Evolutionary conservation across 345 rosid genomes (phyloP).

Genomic region (Citrus mangshanensis): DNA sequence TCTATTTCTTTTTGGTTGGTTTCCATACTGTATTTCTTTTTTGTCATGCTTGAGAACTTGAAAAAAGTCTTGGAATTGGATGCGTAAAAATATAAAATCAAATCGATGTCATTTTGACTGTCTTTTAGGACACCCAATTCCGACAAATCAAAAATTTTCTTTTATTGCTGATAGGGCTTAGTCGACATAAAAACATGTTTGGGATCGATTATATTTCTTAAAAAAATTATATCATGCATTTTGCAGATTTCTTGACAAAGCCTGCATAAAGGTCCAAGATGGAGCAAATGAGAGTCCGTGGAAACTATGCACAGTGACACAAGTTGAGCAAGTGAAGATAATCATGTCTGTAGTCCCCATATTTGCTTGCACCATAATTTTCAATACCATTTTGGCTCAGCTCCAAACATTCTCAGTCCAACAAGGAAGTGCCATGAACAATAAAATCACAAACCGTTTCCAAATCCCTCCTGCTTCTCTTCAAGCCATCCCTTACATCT

Average conservation of each 20-base stretch:
- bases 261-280: conserved; percentile 66
- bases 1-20: no score
- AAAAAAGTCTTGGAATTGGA: no score
- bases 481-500: conserved; percentile 53
- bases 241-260: conserved; percentile 86
- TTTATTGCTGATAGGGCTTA: no score
- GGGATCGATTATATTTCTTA: no score
- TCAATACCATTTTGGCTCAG: conserved; percentile 65
- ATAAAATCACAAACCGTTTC: conserved; percentile 28
- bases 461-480: conserved; percentile 59
- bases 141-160: no score
- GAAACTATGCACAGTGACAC: conserved; percentile 73
- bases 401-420: conserved; percentile 71
- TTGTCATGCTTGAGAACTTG: no score
- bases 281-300: conserved; percentile 71
- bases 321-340: conserved; percentile 67
- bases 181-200: no score
- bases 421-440: conserved; percentile 58
- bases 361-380: conserved; percentile 53
- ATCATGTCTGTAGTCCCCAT: conserved; percentile 50
- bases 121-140: no score
- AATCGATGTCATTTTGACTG: no score
- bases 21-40: no score
- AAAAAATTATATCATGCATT: not conserved
- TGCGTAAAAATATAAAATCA: no score